Evolutionary conservation across 148 eudicot species (phyloP), one percentile per base, ranked within the genome.

Genomic region (Diospyros lotus): DNA sequence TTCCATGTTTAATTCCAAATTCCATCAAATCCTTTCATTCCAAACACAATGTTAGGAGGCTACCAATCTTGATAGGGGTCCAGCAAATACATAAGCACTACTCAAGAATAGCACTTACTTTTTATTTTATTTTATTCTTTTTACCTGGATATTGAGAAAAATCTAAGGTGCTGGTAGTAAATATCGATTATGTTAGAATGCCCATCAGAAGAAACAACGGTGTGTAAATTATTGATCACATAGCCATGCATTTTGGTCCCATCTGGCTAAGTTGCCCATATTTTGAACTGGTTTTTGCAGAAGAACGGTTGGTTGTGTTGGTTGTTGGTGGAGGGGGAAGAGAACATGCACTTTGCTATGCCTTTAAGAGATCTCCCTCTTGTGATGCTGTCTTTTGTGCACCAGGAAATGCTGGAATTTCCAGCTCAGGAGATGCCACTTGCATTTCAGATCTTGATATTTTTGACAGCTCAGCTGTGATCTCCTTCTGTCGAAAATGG

Each of bases 241-340:
- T 72, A n/a, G 67, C 67, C 0, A 5, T 41, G 41, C 13, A 56
- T 4, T 10, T 68, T 76, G 38, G 2, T 28, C 51, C 18, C 10
- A 13, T 18, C 43, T 68, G 9, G n/a, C 46, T 38, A 39, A 48
- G 11, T 41, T 44, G 15, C 41, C 17, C n/a, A 39, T 6, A 13
- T 56, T 60, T 73, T 46, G 15, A 55, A n/a, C 9, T 55, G 82
- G 71, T 42, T 64, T 43, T 79, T 80, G 69, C 76, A 87, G 98
- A 75, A 56, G 96, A 92, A 76, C 88, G 87, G 78, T 75, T 92
- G 63, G 74, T 66, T 59, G 96, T 94, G 68, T 68, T 94, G 86
- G 97, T 94, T 28, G 87, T 94, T 72, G 98, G 98, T 68, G 98
- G 96, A 71, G 98, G 98, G 51, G 98, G 98, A 75, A 90, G 98